These are phyloP conservation scores for Phlebopus sp. DNA, from an alignment of 1,284 basidiomycete genomes.

Conservation along the genomic window DNA sequence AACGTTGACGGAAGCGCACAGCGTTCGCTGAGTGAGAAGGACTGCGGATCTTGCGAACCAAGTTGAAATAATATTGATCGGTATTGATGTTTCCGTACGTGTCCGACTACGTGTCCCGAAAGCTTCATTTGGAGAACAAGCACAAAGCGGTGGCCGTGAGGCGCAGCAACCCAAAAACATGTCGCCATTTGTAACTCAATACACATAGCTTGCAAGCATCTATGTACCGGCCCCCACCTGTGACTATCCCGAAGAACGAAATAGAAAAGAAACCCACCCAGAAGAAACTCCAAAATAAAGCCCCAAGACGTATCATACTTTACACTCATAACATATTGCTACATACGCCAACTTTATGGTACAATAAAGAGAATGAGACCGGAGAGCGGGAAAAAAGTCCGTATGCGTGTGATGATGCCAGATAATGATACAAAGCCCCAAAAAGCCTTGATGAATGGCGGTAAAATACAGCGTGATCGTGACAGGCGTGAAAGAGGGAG, in stretches of 20 bases:
- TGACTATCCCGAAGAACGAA: slow-evolving; percentile 4
- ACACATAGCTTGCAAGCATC: neutral
- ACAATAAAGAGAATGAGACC: slow-evolving; percentile 22
- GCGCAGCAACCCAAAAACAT: slow-evolving; percentile 1
- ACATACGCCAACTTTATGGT: slow-evolving; percentile 27
- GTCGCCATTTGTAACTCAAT: slow-evolving; percentile 3
- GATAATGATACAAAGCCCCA: slow-evolving; percentile 35
- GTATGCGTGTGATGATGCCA: slow-evolving; percentile 26
- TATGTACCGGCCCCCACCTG: neutral
- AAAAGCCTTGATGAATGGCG: slow-evolving; percentile 17
- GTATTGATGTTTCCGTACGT: slow-evolving; percentile 8
- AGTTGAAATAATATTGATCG: slow-evolving; percentile 14
- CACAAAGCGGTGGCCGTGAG: slow-evolving; percentile 1
- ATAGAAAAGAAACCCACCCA: neutral
- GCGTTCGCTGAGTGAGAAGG: slow-evolving; percentile 17
- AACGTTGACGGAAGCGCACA: neutral
- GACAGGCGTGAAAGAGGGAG: slow-evolving; percentile 22
- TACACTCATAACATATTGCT: slow-evolving; percentile 38
- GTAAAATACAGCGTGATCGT: slow-evolving; percentile 31
- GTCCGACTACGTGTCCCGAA: neutral
- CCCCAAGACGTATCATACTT: slow-evolving; percentile 28
- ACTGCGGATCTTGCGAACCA: slow-evolving; percentile 6
- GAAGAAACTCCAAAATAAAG: slow-evolving; percentile 8
- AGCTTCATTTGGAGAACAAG: neutral
- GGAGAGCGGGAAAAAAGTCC: slow-evolving; percentile 17